A percentile compares a stretch with the other conserved stretches of the same genome.
Evolutionary conservation across 2,329 filamentous ascomycete genomes (phyloP).

Genomic region (Pseudogymnoascus sp.): DNA sequence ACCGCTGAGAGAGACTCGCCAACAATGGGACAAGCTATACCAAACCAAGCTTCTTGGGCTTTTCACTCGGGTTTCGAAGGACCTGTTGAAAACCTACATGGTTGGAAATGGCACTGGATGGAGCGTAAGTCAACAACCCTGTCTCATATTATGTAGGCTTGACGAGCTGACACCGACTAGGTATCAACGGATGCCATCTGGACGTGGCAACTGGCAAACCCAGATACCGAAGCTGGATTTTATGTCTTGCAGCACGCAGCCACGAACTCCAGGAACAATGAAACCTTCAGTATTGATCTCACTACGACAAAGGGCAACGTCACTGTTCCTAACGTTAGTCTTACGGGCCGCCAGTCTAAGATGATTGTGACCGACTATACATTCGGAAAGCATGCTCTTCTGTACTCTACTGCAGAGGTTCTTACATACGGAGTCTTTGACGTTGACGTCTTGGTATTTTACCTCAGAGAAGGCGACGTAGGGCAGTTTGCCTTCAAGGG

Average conservation of each 20-base stretch:
- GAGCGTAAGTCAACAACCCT: slow-evolving; percentile 22
- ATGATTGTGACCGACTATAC: slow-evolving; percentile 46
- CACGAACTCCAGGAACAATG: slow-evolving; percentile 36
- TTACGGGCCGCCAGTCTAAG: slow-evolving; percentile 45
- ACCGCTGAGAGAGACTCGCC: slow-evolving; percentile 44
- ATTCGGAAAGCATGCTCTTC: slow-evolving; percentile 38
- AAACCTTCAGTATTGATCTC: slow-evolving; percentile 39
- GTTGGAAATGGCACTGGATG: slow-evolving; percentile 46
- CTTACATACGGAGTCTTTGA: slow-evolving; percentile 40
- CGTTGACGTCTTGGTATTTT: slow-evolving; percentile 39
- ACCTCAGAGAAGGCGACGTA: slow-evolving; percentile 39
- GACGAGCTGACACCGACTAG: slow-evolving; percentile 14
- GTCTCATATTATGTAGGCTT: not conserved
- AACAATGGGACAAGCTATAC: slow-evolving; percentile 43
- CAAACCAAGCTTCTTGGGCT: slow-evolving; percentile 47
- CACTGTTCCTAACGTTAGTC: slow-evolving; percentile 37
- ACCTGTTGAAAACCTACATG: slow-evolving; percentile 45
- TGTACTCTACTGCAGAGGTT: slow-evolving; percentile 45
- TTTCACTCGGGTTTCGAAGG: slow-evolving; percentile 44
- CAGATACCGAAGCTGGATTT: slow-evolving; percentile 41
- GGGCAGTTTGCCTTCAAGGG: slow-evolving; percentile 43
- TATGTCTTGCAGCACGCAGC: slow-evolving; percentile 40
- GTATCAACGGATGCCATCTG: slow-evolving; percentile 33
- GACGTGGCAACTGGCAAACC: slow-evolving; percentile 45
- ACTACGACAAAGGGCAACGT: slow-evolving; percentile 38